Percentiles rank a stretch among this genome's conserved stretches.
Evolutionary conservation across 257 asterid genomes (phyloP).

Genomic region (Nicotiana tabacum): DNA sequence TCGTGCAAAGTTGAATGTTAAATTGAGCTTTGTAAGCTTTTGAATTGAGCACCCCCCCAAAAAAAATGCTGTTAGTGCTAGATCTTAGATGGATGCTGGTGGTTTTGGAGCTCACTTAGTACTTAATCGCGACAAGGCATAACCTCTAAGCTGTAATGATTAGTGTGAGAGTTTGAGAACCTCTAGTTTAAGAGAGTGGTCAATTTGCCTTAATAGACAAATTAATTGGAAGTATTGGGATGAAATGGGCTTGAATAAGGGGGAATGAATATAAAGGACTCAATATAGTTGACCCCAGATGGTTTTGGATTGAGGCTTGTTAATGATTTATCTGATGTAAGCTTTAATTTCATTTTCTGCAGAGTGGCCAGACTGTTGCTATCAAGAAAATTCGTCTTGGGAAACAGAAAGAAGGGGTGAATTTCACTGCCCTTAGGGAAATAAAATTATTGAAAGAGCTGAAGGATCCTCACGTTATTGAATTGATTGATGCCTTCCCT

Average conservation of each 20-base stretch:
- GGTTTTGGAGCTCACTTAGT: not conserved
- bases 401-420: slow-evolving; percentile 95
- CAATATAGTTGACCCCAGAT: not conserved
- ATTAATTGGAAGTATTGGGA: not conserved
- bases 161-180: not conserved
- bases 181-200: not conserved
- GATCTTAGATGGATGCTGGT: not conserved
- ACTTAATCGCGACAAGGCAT: not conserved
- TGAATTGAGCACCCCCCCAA: not conserved
- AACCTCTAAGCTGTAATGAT: not conserved
- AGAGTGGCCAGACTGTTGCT: slow-evolving; percentile 93
- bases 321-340: not conserved
- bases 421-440: slow-evolving; percentile 92
- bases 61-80: not conserved
- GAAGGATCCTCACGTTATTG: slow-evolving; percentile 82
- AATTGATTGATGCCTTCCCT: slow-evolving; percentile 81
- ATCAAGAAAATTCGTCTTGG: slow-evolving; percentile 94
- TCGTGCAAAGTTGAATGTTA: not conserved
- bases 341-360: slow-evolving; percentile 25
- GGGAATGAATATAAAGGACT: not conserved
- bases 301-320: not conserved
- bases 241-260: not conserved
- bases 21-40: not conserved
- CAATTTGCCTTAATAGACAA: not conserved
- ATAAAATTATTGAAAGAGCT: slow-evolving; percentile 94